Conservation (phyloP, 108 stramenopile genomes). For the Cyclotella atomus region DNA sequence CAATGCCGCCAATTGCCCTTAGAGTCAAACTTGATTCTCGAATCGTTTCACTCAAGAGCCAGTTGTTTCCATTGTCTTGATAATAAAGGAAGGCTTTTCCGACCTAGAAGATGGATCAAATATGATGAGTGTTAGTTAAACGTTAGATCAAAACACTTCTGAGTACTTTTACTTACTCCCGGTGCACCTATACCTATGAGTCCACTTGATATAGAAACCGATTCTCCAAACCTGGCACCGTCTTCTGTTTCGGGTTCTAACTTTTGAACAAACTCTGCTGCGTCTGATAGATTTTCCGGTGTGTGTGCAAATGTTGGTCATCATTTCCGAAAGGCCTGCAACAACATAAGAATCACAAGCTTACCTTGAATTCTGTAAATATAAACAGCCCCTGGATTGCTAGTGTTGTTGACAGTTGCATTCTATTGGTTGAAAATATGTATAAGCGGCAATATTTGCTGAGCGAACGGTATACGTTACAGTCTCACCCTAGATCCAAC, state of each 20-base stretch:
- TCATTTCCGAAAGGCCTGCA: not conserved
- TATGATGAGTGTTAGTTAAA: too few species aligned
- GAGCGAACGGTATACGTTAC: too few species aligned
- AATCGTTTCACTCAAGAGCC: conserved; percentile 15
- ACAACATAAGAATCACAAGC: not conserved
- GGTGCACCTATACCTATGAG: not conserved
- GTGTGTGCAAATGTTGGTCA: not conserved
- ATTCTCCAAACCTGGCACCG: conserved; percentile 8
- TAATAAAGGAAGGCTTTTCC: conserved; percentile 7
- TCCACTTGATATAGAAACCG: conserved; percentile 15
- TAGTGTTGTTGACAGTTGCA: not conserved
- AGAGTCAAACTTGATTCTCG: not conserved
- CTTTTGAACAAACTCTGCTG: not conserved
- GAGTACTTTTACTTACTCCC: not conserved
- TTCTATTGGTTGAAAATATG: not conserved
- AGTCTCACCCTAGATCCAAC: conserved; percentile 4
- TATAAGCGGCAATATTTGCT: too few species aligned
- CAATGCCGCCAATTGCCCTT: not conserved
- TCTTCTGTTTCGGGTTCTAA: not conserved
- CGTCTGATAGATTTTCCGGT: not conserved
- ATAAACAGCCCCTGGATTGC: not conserved
- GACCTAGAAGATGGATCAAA: not conserved
- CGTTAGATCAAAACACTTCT: too few species aligned
- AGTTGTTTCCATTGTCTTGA: not conserved
- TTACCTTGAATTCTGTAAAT: not conserved